Percentiles rank a stretch among this genome's conserved stretches.
Conservation (phyloP, 2,329 filamentous ascomycete genomes). For the Arthrobotrys iridis region DNA sequence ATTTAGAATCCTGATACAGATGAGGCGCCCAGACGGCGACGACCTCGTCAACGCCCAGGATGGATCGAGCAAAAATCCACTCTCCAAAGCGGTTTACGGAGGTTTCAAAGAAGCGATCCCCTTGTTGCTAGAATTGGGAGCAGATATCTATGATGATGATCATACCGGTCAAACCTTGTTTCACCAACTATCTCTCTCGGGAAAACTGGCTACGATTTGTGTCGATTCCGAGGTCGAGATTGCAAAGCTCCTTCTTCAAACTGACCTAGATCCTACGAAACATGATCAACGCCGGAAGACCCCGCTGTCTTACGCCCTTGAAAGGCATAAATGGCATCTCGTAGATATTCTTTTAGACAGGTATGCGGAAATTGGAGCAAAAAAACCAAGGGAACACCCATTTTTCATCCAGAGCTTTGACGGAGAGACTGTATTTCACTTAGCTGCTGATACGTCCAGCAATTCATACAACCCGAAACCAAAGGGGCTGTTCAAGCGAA, state of each 20-base stretch:
- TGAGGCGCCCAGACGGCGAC: neutral
- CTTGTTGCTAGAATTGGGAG: conserved; percentile 1
- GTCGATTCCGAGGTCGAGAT: neutral
- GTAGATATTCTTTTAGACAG: neutral
- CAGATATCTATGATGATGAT: neutral
- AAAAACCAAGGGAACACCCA: neutral
- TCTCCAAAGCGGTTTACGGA: neutral
- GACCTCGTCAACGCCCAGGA: conserved; percentile 8
- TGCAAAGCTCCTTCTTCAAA: neutral
- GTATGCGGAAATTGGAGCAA: neutral
- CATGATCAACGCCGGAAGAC: neutral
- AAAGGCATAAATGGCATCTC: neutral
- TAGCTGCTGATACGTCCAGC: neutral
- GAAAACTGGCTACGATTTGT: neutral
- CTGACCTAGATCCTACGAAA: conserved; percentile 2
- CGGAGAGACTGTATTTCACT: neutral
- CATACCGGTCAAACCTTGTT: neutral
- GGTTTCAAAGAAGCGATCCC: neutral
- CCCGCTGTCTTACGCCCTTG: neutral
- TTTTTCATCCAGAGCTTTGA: neutral
- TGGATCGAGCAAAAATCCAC: neutral
- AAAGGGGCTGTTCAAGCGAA: neutral
- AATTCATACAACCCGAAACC: too few relatives aligned
- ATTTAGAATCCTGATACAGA: neutral
- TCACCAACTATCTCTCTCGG: neutral